Conservation (phyloP, 345 rosid species). For the Corchorus capsularis region DNA sequence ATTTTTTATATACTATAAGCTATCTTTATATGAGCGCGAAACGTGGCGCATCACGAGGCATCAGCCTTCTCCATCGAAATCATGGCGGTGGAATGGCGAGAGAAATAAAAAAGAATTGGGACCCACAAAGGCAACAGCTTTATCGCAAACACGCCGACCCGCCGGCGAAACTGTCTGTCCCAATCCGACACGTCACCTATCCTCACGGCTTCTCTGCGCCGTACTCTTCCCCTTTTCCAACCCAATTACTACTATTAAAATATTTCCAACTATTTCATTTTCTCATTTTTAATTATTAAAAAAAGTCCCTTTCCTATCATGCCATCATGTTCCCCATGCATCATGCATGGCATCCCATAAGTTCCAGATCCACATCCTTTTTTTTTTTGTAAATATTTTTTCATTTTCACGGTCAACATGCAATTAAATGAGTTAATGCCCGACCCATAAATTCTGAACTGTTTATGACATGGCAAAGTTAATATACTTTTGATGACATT, state of each 20-base stretch:
- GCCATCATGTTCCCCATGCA: not conserved
- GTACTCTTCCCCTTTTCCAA: conserved; percentile 14
- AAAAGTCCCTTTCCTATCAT: not conserved
- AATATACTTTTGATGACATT: not conserved
- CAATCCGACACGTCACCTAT: conserved; percentile 36
- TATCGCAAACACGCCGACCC: conserved; percentile 26
- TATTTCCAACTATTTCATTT: not conserved
- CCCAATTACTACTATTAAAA: no score
- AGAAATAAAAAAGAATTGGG: not conserved
- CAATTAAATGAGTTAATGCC: no score
- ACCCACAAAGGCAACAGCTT: conserved; percentile 22
- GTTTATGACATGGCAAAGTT: not conserved
- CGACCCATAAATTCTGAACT: not conserved
- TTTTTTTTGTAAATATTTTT: not conserved
- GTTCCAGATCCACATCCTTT: no score
- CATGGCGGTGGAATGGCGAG: not conserved
- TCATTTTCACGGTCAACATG: not conserved
- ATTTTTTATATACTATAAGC: not conserved
- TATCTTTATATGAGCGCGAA: not conserved
- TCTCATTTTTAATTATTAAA: not conserved
- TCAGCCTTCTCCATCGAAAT: not conserved
- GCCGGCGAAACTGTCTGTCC: conserved; percentile 41
- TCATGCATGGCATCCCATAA: conserved; percentile 3
- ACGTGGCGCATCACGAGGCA: conserved; percentile 35
- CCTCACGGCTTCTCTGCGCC: conserved; percentile 23